Percentiles rank a stretch among this genome's conserved stretches.
Evolutionary conservation across 768 basidiomycete genomes (phyloP).

Genomic region (Rhodosporidiobolus odoratus): DNA sequence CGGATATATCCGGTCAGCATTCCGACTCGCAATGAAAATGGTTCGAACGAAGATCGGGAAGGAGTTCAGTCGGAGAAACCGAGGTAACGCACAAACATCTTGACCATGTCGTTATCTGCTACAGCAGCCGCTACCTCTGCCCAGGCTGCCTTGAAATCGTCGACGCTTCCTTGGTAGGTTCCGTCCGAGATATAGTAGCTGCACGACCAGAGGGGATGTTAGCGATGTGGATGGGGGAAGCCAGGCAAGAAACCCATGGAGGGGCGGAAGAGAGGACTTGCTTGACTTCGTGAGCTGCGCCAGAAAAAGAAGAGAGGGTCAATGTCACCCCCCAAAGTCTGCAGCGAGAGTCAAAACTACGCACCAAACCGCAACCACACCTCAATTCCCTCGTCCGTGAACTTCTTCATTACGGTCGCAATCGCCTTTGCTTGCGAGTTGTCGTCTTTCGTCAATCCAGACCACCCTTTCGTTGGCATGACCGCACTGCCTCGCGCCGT

Average conservation of each 20-base stretch:
- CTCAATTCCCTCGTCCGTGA: slow-evolving; percentile 42
- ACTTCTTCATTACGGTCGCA: slow-evolving; percentile 42
- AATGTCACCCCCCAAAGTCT: slow-evolving; percentile 2
- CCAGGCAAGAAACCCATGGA: neutral
- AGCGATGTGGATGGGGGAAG: neutral
- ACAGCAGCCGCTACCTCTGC: slow-evolving; percentile 32
- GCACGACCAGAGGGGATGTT: neutral
- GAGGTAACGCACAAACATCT: slow-evolving; percentile 34
- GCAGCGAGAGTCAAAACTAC: neutral
- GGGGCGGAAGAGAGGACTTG: neutral
- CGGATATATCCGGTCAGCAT: too few species aligned
- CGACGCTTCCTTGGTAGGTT: slow-evolving; percentile 35
- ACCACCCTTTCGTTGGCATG: slow-evolving; percentile 38
- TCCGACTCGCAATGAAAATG: neutral
- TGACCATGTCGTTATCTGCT: slow-evolving; percentile 31
- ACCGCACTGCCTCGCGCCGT: slow-evolving; percentile 11
- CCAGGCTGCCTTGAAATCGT: slow-evolving; percentile 41
- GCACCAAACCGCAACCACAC: slow-evolving; percentile 41
- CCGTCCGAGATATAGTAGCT: slow-evolving; percentile 28
- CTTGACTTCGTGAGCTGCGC: slow-evolving; percentile 21
- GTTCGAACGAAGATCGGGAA: neutral
- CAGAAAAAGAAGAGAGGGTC: neutral
- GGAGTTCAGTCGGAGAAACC: too few species aligned
- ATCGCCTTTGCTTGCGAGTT: slow-evolving; percentile 40
- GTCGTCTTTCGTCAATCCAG: slow-evolving; percentile 34